Evolutionary conservation across 2,329 filamentous ascomycete genomes (phyloP), one percentile per base, ranked within the genome.

Genomic region (Chalaropsis ovoidea): DNA sequence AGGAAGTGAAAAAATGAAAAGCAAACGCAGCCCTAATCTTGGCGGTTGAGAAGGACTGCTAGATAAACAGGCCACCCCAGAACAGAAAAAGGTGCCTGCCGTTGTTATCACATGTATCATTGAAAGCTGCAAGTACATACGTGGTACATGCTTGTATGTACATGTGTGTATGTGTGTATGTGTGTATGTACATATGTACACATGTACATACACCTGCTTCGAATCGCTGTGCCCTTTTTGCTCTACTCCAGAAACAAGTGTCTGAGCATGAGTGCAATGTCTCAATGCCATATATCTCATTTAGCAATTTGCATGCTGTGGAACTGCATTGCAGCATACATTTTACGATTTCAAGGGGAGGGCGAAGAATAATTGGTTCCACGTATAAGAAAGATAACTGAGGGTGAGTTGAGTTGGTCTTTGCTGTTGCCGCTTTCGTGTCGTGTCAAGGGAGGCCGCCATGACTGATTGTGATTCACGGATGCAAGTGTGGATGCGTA

Each of bases 341-440:
- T 39, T 58, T 35, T 27, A 58, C 52, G 52, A n/a, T 35, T 31
- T 35, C 10, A 58, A 58, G 52, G 52, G 52, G 52, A 58, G 27
- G 24, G n/a, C 10, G 31, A 35, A 58, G 52, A 58, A 39, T 58
- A 27, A 58, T 58, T 58, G 52, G 52, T 58, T 58, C 52, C 52
- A 58, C 52, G 27, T 58, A 35, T 2, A 31, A 58, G 27, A 35
- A 27, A 52, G 47, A 27, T 19, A 27, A 11, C 6, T 15, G 11
- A 10, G 8, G 4, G 35, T 10, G 8, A 7, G 35, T 24, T 24
- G 19, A 24, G 47, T 52, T 15, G 8, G 19, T 24, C 47, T 27
- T 52, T 27, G 10, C 47, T 52, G 19, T 6, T 52, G 19, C 47
- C 19, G 47, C 19, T 52, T 27, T 52, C 47, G 47, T 52, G 47